These are phyloP conservation scores for Arthromyces matolae DNA, from an alignment of 768 basidiomycete species.

Conservation along the genomic window DNA sequence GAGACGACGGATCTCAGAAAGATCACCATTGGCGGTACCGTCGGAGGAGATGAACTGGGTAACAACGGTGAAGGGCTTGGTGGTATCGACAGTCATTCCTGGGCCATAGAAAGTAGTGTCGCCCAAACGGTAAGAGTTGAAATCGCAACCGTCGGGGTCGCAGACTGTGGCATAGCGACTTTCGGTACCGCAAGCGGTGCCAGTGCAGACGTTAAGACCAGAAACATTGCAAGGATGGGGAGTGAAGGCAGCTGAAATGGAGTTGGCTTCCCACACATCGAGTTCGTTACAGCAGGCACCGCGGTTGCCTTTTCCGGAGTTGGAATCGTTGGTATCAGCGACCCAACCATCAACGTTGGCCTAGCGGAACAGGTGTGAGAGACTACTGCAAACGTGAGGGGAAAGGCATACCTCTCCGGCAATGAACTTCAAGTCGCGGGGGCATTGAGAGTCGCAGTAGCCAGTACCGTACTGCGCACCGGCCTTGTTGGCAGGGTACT, in stretches of 20 bases:
- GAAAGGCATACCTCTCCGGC: not conserved
- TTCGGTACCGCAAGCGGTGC: constrained; percentile 32
- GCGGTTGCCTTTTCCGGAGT: constrained; percentile 40
- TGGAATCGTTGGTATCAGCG: constrained; percentile 32
- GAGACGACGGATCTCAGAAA: constrained; percentile 21
- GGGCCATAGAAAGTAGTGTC: constrained; percentile 41
- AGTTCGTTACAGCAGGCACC: constrained; percentile 23
- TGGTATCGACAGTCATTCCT: constrained; percentile 47
- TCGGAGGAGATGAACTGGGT: no score
- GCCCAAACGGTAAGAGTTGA: no score
- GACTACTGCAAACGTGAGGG: not conserved
- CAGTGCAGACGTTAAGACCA: constrained; percentile 40
- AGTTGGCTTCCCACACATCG: constrained; percentile 14
- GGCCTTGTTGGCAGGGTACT: not conserved
- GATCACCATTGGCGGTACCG: constrained; percentile 41
- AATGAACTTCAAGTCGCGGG: no score
- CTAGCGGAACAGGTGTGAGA: constrained; percentile 20
- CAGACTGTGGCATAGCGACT: constrained; percentile 41
- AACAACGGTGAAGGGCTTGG: no score
- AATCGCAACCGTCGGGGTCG: constrained; percentile 60
- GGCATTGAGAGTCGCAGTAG: constrained; percentile 1
- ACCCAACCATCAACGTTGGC: constrained; percentile 45
- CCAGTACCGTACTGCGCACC: not conserved
- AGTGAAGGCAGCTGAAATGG: constrained; percentile 45
- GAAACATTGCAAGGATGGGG: constrained; percentile 44